These are phyloP conservation scores for Colletotrichum chlorophyti DNA, from an alignment of 2,329 filamentous ascomycete genomes.

Conservation along the genomic window DNA sequence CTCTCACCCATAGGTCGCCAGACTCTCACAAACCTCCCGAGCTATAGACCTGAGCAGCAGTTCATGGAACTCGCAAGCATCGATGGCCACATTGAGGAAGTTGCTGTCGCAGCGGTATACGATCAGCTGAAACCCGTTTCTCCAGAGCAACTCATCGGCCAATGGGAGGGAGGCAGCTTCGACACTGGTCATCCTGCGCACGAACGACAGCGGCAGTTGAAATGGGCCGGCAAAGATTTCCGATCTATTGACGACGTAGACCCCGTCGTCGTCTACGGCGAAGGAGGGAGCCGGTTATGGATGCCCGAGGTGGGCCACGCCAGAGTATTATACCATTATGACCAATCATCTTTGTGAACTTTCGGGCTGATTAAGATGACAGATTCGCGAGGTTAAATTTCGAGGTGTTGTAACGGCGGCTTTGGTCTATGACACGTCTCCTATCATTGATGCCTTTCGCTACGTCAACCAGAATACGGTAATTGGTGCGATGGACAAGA, in stretches of 20 bases:
- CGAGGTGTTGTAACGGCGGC: slow-evolving; percentile 35
- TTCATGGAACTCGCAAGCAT: neutral
- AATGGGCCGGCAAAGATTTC: slow-evolving; percentile 41
- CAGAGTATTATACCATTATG: neutral
- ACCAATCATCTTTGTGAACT: neutral
- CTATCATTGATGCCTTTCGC: slow-evolving; percentile 40
- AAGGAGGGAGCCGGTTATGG: slow-evolving; percentile 24
- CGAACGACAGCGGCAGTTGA: slow-evolving; percentile 31
- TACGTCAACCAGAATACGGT: slow-evolving; percentile 35
- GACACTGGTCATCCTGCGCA: slow-evolving; percentile 35
- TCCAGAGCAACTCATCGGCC: slow-evolving; percentile 34
- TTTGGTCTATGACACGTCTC: slow-evolving; percentile 38
- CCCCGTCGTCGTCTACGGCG: slow-evolving; percentile 34
- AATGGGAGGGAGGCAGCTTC: slow-evolving; percentile 38
- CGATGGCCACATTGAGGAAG: neutral
- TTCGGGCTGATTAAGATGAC: neutral
- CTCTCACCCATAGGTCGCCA: neutral
- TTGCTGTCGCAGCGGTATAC: slow-evolving; percentile 13
- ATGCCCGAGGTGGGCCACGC: slow-evolving; percentile 25
- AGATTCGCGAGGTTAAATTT: slow-evolving; percentile 35
- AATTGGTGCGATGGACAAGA: slow-evolving; percentile 36
- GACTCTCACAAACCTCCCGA: neutral
- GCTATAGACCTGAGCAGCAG: neutral
- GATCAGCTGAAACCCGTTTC: slow-evolving; percentile 33
- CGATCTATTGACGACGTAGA: slow-evolving; percentile 37